Evolutionary conservation across 768 basidiomycete genomes (phyloP).

Genomic region (Russula dissimulans): DNA sequence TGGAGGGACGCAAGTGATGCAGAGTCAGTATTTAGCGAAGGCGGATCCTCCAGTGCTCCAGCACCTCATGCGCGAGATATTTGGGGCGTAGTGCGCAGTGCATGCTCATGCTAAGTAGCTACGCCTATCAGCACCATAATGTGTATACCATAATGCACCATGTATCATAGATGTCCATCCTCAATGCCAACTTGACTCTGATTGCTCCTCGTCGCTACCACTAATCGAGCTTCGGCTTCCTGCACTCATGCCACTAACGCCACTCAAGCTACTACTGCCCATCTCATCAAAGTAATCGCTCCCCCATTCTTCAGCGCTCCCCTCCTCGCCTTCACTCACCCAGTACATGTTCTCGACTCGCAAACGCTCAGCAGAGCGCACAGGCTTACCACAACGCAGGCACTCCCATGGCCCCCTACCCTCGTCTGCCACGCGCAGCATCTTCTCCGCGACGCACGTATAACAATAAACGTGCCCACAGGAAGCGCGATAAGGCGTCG

Average conservation of each 20-base stretch:
- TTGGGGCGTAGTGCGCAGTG: slow-evolving; percentile 1
- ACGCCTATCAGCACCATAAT: background rate
- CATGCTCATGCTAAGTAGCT: background rate
- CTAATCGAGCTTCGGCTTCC: slow-evolving; percentile 20
- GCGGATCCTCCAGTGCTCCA: slow-evolving; percentile 67
- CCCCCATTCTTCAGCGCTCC: slow-evolving; percentile 53
- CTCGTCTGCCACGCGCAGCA: slow-evolving; percentile 66
- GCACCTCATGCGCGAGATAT: slow-evolving; percentile 40
- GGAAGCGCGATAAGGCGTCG: slow-evolving; percentile 74
- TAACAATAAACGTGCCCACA: slow-evolving; percentile 91
- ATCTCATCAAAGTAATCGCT: slow-evolving; percentile 27
- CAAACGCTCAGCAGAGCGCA: slow-evolving; percentile 57
- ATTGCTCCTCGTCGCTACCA: slow-evolving; percentile 17
- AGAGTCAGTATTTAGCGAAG: slow-evolving; percentile 47
- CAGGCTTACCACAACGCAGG: slow-evolving; percentile 62
- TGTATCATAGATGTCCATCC: no score
- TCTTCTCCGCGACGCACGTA: slow-evolving; percentile 77
- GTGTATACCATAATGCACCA: background rate
- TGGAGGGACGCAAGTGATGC: slow-evolving; percentile 52
- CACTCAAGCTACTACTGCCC: slow-evolving; percentile 20
- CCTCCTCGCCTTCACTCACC: slow-evolving; percentile 31
- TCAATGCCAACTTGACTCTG: slow-evolving; percentile 10
- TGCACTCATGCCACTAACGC: slow-evolving; percentile 16
- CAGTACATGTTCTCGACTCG: slow-evolving; percentile 20
- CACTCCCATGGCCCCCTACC: slow-evolving; percentile 70